These are phyloP conservation scores for Pyricularia pennisetigena DNA, from an alignment of 2,329 filamentous ascomycete species.

Conservation along the genomic window DNA sequence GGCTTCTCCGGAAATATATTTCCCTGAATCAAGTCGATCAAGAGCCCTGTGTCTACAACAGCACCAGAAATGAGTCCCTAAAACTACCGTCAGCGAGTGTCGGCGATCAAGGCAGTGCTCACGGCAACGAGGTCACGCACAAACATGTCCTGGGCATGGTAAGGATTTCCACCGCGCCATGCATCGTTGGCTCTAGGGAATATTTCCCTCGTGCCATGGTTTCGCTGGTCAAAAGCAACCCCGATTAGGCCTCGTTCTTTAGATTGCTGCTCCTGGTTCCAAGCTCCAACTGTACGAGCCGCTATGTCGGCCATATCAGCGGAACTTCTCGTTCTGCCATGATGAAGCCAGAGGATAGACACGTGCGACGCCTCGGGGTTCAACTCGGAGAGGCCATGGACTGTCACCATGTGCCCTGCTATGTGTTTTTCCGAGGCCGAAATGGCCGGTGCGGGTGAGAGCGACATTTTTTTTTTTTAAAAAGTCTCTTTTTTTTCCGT, in stretches of 20 bases:
- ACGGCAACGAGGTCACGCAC: not conserved
- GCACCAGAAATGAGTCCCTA: slow-evolving; percentile 60
- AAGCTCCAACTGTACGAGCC: slow-evolving; percentile 55
- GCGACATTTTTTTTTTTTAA: slow-evolving; percentile 9
- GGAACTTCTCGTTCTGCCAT: slow-evolving; percentile 63
- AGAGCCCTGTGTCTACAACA: slow-evolving; percentile 59
- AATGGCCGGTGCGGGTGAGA: slow-evolving; percentile 34
- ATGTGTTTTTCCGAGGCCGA: slow-evolving; percentile 62
- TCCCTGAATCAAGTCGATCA: slow-evolving; percentile 70
- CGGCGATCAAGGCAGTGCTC: no score
- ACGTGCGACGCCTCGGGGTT: slow-evolving; percentile 40
- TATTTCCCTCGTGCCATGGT: slow-evolving; percentile 71
- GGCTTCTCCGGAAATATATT: slow-evolving; percentile 54
- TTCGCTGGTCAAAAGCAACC: slow-evolving; percentile 82
- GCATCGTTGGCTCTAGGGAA: slow-evolving; percentile 60
- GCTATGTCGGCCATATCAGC: slow-evolving; percentile 70
- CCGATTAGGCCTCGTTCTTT: slow-evolving; percentile 57
- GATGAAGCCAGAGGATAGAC: slow-evolving; percentile 84
- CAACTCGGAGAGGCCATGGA: slow-evolving; percentile 75
- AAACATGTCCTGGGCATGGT: slow-evolving; percentile 90
- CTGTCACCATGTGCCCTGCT: slow-evolving; percentile 65
- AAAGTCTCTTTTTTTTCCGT: slow-evolving; percentile 8
- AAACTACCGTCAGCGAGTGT: not conserved
- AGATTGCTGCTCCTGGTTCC: slow-evolving; percentile 37
- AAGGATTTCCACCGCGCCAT: slow-evolving; percentile 70